Base-by-base conservation (phyloP, 164 flowering plant species). In the Umbellularia californica region DNA sequence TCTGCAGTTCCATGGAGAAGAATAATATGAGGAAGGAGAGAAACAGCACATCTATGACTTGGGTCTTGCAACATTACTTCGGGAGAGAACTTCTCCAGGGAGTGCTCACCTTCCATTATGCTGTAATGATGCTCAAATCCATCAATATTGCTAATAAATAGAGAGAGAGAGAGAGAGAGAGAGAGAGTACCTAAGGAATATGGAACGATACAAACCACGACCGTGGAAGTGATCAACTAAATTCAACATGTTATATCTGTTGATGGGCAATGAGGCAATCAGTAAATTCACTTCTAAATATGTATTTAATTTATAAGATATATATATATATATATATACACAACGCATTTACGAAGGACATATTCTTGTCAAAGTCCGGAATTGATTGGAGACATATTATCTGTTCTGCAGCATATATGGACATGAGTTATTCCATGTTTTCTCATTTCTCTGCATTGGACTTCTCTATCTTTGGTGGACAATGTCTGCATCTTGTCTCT, bases 31-130 rank as follows among this genome's bases (percentile, higher is more conserved):
- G 97, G 94, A 68, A 93, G 79, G 68, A 88, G 85, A 70, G 89
- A 78, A 77, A 81, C 89, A 19, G 90, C 90, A 77, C 74, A 72
- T 77, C 73, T 81, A 35, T 51, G 60, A 58, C 76, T 83, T 65
- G 88, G 86, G 22, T 93, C 90, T 76, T 84, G 88, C 55, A 90
- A 82, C 81, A 85, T 69, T 72, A 86, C 69, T 85, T 92, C 98
- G 17, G 98, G 99, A 75, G 99, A 95, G 82, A 84, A 92, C 50
- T 58, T 70, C 55, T 47, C 72, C 74, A 94, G 80, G 15, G 90
- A 89, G 72, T 90, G 75, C 77, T 90, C 92, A 67, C 99, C 99
- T 80, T 90, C 98, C 97, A 95, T 95, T 75, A 95, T 93, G 88
- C 98, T 95, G 90, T 17, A 76, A 52, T 68, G n/a, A 68, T 50